These are phyloP conservation scores for Lichtheimia hyalospora DNA, from an alignment of 371 early-diverging fungal species.

Conservation along the genomic window DNA sequence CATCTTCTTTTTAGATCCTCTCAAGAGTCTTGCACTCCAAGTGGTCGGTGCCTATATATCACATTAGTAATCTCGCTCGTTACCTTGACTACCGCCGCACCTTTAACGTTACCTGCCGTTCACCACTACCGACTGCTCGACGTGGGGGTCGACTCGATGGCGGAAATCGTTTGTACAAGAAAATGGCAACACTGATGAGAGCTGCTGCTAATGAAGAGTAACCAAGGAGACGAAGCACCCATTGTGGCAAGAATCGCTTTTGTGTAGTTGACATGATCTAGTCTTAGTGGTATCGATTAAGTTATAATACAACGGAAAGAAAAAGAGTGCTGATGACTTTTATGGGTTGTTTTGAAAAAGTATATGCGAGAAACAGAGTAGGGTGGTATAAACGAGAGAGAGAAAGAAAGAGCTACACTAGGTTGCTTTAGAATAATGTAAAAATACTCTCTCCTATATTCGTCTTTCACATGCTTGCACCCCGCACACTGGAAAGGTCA, in stretches of 20 bases:
- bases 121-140: constrained; percentile 3
- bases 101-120: constrained; percentile 4
- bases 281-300: neutral
- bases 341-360: too few relatives aligned
- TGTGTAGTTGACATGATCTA: constrained; percentile 6
- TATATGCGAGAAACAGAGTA: too few relatives aligned
- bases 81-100: neutral
- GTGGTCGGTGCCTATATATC: constrained; percentile 6
- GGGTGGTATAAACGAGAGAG: too few relatives aligned
- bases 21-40: constrained; percentile 33
- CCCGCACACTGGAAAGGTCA: too few relatives aligned
- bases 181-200: constrained; percentile 14
- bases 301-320: neutral
- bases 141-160: constrained; percentile 2
- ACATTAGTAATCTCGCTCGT: constrained; percentile 4
- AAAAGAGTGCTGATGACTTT: neutral
- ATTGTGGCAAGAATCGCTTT: constrained; percentile 16
- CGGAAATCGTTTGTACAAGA: constrained; percentile 14
- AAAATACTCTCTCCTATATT: too few relatives aligned
- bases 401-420: too few relatives aligned
- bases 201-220: constrained; percentile 23
- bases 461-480: too few relatives aligned
- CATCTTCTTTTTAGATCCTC: constrained; percentile 28
- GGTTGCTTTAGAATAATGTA: too few relatives aligned
- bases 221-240: constrained; percentile 23